A percentile compares a stretch with the other conserved stretches of the same genome.
phyloP scores from a whole-genome alignment of 306 rosid species.

The Dalbergia cochinchinensis region DNA sequence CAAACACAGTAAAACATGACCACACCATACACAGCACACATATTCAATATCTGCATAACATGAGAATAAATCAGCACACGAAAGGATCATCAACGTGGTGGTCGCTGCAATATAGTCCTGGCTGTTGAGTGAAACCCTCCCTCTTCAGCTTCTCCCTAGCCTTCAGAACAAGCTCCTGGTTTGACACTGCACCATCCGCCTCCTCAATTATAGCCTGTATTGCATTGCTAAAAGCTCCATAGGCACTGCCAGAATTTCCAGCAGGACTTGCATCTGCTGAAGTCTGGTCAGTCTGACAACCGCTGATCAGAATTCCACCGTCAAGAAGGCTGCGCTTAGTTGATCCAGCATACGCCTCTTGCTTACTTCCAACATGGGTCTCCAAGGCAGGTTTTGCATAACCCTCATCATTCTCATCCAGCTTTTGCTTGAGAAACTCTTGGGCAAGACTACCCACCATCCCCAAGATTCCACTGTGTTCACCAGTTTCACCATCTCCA shows the following conservation, averaged over 20 bases:
- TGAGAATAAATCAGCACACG: slow-evolving; percentile 43
- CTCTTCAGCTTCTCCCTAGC: slow-evolving; percentile 68
- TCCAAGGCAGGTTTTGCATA: slow-evolving; percentile 66
- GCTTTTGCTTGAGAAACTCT: slow-evolving; percentile 79
- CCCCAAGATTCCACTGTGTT: slow-evolving; percentile 56
- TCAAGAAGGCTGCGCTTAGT: slow-evolving; percentile 44
- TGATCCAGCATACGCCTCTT: slow-evolving; percentile 71
- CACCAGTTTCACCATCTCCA: slow-evolving; percentile 46
- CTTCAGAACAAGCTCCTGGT: slow-evolving; percentile 73
- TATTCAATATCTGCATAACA: slow-evolving; percentile 31
- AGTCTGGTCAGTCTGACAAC: slow-evolving; percentile 82
- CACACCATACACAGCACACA: slow-evolving; percentile 3
- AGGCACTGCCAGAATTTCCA: slow-evolving; percentile 61
- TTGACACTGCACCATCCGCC: slow-evolving; percentile 62
- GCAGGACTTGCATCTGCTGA: slow-evolving; percentile 82
- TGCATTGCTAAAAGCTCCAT: slow-evolving; percentile 94
- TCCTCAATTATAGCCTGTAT: slow-evolving; percentile 74
- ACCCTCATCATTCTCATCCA: slow-evolving; percentile 73
- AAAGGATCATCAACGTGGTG: slow-evolving; percentile 71
- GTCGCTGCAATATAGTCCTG: slow-evolving; percentile 94
- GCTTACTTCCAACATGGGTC: slow-evolving; percentile 51
- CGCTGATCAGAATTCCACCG: slow-evolving; percentile 75
- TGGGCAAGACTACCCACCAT: slow-evolving; percentile 89
- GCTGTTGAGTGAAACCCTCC: slow-evolving; percentile 78
- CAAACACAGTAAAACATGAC: slow-evolving; percentile 30